Evolutionary conservation across 495 filamentous ascomycete species (phyloP).

Genomic region (Penicillium cosmopolitanum): DNA sequence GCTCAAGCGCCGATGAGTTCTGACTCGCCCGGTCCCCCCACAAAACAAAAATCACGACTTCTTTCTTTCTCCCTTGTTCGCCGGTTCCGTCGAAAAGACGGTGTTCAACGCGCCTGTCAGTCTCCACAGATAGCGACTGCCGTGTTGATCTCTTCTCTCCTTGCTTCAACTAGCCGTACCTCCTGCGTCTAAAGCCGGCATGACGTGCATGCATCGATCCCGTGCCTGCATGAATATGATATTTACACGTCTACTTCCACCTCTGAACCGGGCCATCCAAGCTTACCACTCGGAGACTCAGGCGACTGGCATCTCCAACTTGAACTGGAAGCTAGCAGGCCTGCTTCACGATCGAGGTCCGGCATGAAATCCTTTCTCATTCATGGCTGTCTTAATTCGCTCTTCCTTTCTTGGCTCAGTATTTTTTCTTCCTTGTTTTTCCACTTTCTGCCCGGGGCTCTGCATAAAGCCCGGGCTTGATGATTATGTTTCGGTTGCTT

Average conservation of each 20-base stretch:
- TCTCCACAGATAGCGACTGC: constrained; percentile 9
- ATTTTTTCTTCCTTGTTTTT: constrained; percentile 11
- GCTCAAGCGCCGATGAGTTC: constrained; percentile 42
- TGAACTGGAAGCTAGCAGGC: constrained; percentile 6
- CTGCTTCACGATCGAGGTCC: constrained; percentile 14
- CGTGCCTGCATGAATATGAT: constrained; percentile 12
- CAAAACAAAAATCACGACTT: constrained; percentile 30
- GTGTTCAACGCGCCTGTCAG: neutral
- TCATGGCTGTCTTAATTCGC: constrained; percentile 24
- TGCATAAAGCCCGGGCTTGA: constrained; percentile 15
- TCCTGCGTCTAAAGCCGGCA: constrained; percentile 6
- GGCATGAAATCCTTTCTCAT: constrained; percentile 20
- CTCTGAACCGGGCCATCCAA: constrained; percentile 22
- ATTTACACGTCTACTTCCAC: constrained; percentile 15
- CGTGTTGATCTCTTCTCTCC: constrained; percentile 13
- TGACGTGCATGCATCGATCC: constrained; percentile 20
- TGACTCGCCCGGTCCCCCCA: constrained; percentile 8
- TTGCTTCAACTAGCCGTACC: constrained; percentile 14
- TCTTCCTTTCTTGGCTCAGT: constrained; percentile 14
- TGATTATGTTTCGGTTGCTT: constrained; percentile 16
- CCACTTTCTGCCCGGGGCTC: constrained; percentile 11
- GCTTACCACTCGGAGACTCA: neutral
- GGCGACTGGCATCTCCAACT: constrained; percentile 5
- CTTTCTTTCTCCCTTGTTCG: constrained; percentile 19
- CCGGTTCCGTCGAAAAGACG: constrained; percentile 11